phyloP scores from a whole-genome alignment of 208 protist genomes.

The Trichomonas vaginalis region DNA sequence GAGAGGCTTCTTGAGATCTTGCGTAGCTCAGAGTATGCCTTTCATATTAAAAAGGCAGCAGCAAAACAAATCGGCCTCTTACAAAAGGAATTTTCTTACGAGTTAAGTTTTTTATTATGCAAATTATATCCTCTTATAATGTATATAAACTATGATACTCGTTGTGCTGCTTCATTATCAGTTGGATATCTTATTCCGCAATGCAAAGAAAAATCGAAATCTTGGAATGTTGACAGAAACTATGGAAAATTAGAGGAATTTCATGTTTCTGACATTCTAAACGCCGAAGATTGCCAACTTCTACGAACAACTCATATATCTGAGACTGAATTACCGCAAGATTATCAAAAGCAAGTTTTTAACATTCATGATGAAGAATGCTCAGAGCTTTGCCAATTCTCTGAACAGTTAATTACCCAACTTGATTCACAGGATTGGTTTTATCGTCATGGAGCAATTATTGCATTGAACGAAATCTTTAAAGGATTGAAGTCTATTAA shows the following conservation, averaged over 20 bases:
- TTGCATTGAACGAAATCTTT: neutral
- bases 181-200: neutral
- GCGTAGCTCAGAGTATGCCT: no score
- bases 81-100: constrained; percentile 4
- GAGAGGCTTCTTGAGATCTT: neutral
- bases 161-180: neutral
- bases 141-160: neutral
- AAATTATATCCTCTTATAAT: neutral
- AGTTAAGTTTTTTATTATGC: neutral
- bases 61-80: neutral
- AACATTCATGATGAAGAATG: neutral
- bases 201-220: neutral
- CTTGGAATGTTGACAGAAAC: neutral
- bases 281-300: neutral
- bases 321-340: neutral
- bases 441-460: neutral
- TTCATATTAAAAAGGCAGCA: neutral
- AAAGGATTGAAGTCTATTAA: neutral
- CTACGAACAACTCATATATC: neutral
- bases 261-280: neutral
- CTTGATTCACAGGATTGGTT: neutral
- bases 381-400: neutral
- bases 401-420: neutral
- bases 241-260: neutral
- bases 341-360: neutral